Evolutionary conservation across 2,329 filamentous ascomycete genomes (phyloP), one percentile per base, ranked within the genome.

Genomic region (Neocucurbitaria cava): DNA sequence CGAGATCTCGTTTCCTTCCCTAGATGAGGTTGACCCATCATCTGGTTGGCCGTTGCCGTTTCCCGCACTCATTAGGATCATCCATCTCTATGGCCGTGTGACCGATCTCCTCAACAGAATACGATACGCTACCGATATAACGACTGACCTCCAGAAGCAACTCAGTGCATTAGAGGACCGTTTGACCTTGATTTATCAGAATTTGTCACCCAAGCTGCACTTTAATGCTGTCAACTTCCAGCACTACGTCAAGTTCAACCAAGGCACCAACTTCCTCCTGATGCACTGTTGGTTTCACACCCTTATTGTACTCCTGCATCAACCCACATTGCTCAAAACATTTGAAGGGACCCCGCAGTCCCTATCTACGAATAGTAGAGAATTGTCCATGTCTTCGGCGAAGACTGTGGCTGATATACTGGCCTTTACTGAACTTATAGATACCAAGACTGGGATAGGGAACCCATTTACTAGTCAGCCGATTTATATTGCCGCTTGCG

Each of bases 371-470:
- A 91, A 95, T 68, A 95, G 91, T 61, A 87, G 90, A 51, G 91
- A 95, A 71, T 68, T 87, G 5, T 91, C 90, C 56, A 93, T 94
- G 89, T 93, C 90, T 13, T 94, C 91, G 21, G 92, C 92, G 11
- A 96, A 96, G 78, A 96, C 92, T 0, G 95, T 96, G 56, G 91
- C 91, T 30, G 92, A 96, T 65, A 96, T 96, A 15, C 77, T 96
- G 8, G 89, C 90, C 1, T 96, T 96, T 73, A 90, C 91, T 0
- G 91, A 96, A 69, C 78, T 96, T 9, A 91, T 95, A 46, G 91
- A 96, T 71, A 87, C 90, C 0, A 92, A 91, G 72, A 93, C 91
- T 64, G 91, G 93, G 51, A 88, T 93, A 30, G 91, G 91, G 1
- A 96, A 95, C 55, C 92, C 92, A 0, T 96, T 96, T 62, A 95